Evolutionary conservation across 1,139 yeast genomes (phyloP), one percentile per base, ranked within the genome.

Genomic region (Candida tunisiensis): DNA sequence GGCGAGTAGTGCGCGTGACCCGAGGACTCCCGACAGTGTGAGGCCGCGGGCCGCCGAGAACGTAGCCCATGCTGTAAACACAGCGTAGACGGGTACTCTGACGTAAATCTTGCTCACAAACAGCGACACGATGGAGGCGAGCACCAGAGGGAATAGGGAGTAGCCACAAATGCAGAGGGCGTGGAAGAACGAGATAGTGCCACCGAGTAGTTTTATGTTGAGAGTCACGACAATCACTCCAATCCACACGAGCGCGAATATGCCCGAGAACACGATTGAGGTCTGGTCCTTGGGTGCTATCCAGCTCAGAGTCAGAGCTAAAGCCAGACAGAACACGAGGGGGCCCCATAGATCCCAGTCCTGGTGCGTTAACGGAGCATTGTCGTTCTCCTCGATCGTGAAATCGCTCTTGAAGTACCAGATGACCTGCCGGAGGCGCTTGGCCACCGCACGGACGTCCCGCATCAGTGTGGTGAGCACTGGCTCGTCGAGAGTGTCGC

Each of bases 291-390:
- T 44, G 8, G 62, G 57, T 3, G 65, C 59, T 22, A 57, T 37
- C 34, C 58, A 35, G 19, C 64, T 58, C 33, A 47, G 62, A 39
- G 41, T 56, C 25, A 79, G 66, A 5, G 83, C 59, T 36, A 74
- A 73, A 11, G 61, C 49, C 27, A 80, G 56, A 11, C 80, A 71
- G 42, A 80, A 77, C 16, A 79, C 63, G 33, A 80, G 55, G 2
- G 93, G 93, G 0, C 93, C 93, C 93, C 93, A 80, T 28, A 79
- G 53, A 49, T 79, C 93, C 93, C 92, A 79, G 29, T 77, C 88
- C 28, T 47, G 44, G n/a, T n/a, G n/a, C n/a, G n/a, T n/a, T n/a
- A n/a, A n/a, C n/a, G n/a, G n/a, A n/a, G n/a, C n/a, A n/a, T n/a
- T n/a, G n/a, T n/a, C n/a, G 15, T 38, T 36, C 11, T 36, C 37